Evolutionary conservation across 495 filamentous ascomycete species (phyloP).

Genomic region (Wilcoxina mikolae): DNA sequence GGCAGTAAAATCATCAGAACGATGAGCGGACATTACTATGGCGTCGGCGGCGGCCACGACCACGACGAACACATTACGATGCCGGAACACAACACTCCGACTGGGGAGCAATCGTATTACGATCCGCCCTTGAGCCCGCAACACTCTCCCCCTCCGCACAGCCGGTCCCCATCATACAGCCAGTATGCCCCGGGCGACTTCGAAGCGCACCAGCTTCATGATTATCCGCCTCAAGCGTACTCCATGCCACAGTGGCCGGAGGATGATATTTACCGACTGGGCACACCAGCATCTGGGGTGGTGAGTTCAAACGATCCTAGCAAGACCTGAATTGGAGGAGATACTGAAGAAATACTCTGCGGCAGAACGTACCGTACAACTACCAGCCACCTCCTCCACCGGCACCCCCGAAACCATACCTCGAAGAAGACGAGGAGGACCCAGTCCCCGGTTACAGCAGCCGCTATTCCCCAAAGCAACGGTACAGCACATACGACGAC

Average conservation of each 20-base stretch:
- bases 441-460: neutral
- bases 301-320: neutral
- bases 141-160: neutral
- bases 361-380: neutral
- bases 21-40: too few species aligned
- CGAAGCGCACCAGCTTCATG: neutral
- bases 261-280: slow-evolving; percentile 2
- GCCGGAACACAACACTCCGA: neutral
- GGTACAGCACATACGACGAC: slow-evolving; percentile 35
- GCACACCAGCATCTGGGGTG: neutral
- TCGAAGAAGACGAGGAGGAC: neutral
- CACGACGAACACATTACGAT: too few species aligned
- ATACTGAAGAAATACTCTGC: neutral
- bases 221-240: slow-evolving; percentile 34
- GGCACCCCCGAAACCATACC: neutral
- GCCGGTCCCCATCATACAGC: neutral
- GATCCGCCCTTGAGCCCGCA: neutral
- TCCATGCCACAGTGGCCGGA: slow-evolving; percentile 1
- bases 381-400: neutral
- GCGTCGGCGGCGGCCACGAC: too few species aligned
- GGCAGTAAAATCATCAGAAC: too few species aligned
- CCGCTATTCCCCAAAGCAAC: neutral
- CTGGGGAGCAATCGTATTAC: neutral
- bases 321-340: neutral
- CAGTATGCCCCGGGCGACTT: neutral